Evolutionary conservation across 768 basidiomycete species (phyloP).

Genomic region (Boletus bicolor): DNA sequence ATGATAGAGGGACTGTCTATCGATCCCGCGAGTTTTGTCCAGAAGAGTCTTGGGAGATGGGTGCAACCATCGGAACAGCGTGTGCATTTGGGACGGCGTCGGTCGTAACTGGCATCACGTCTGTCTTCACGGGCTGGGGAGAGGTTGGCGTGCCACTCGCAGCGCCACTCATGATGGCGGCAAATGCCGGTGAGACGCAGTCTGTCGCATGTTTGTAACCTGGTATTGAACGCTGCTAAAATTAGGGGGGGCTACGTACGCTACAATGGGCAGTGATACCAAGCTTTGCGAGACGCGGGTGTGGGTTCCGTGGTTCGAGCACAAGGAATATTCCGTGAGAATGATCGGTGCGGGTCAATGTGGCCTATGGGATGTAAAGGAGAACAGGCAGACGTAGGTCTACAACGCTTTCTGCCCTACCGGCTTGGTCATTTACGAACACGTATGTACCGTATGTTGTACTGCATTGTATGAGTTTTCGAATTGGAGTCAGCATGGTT

Average conservation of each 20-base stretch:
- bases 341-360: not conserved
- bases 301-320: constrained; percentile 23
- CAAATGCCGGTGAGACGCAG: constrained; percentile 5
- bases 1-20: constrained; percentile 3
- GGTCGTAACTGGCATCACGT: constrained; percentile 9
- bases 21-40: constrained; percentile 13
- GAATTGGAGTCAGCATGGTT: too few species aligned
- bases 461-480: too few species aligned
- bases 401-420: too few species aligned
- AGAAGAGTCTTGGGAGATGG: constrained; percentile 20
- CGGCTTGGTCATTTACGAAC: too few species aligned
- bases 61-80: constrained; percentile 12
- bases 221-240: not conserved
- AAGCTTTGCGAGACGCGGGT: constrained; percentile 17
- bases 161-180: constrained; percentile 9
- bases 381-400: constrained; percentile 9
- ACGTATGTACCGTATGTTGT: too few species aligned
- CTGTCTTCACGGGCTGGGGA: constrained; percentile 1
- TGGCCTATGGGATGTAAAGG: constrained; percentile 19
- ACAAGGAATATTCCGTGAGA: constrained; percentile 20
- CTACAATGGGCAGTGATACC: not conserved
- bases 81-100: constrained; percentile 23
- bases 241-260: constrained; percentile 12
- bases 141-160: not conserved
- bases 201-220: not conserved